Base-by-base conservation (phyloP, 2,329 filamentous ascomycete genomes). In the Neopestalotiopsis sp. region DNA sequence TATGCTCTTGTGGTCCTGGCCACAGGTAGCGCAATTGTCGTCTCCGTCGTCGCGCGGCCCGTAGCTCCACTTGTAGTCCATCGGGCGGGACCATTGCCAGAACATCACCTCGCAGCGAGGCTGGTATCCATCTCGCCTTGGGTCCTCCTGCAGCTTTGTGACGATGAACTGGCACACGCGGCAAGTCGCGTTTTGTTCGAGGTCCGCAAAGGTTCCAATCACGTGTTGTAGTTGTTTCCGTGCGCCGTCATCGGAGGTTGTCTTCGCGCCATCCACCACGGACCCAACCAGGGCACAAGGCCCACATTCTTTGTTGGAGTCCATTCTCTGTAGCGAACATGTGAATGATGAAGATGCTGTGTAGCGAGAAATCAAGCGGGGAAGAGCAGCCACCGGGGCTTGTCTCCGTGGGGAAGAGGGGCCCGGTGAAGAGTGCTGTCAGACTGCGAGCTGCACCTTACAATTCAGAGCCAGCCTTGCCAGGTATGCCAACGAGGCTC, bases 21-120 rank as follows among this genome's bases (percentile, higher is more conserved):
- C 49, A 56, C 49, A 56, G 0, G 49, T 56, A n/a, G 49, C 20
- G 49, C 49, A 56, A 14, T 56, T 56, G 49, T 24, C 49, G 20
- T 56, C 49, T 24, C 14, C 49, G 49, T 56, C 20, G 6, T 56
- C 49, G 49, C 14, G 49, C 7, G 49, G 49, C 1, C 49, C 49
- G 20, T 56, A 56, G 49, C 49, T 56, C 49, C 49, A 56, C 49
- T 17, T 56, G 49, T 56, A 56, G 17, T 56, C 49, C 49, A 56
- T 56, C 13, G 49, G 49, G 17, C 20, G 6, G 1, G 17, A 12
- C 49, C 49, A 56, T 56, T 56, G 49, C 49, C 49, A 56, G 49
- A 56, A 56, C 20, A 9, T 56, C 49, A 56, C 49, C 14, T 17
- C 13, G 20, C 49, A 56, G 20, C 20, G 10, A 5, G 49, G 49